These are phyloP conservation scores for Harringtonia aguacate DNA, from an alignment of 2,329 filamentous ascomycete species.

Conservation along the genomic window DNA sequence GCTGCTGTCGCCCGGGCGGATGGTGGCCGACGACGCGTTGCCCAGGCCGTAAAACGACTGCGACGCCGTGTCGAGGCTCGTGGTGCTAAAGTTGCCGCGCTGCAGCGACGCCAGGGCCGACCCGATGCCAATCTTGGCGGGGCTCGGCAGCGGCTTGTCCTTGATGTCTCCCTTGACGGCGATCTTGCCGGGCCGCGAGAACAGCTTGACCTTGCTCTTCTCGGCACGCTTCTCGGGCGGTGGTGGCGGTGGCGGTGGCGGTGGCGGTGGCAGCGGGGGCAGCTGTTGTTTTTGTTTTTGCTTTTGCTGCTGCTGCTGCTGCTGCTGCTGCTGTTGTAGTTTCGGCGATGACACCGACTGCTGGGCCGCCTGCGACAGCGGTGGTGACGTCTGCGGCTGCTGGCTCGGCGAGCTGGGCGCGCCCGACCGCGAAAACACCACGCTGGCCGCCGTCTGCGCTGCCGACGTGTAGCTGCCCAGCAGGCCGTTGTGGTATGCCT, in stretches of 20 bases:
- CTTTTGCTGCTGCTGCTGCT: conserved; percentile 15
- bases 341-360: no score
- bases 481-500: conserved; percentile 50
- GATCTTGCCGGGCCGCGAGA: conserved; percentile 68
- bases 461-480: conserved; percentile 50
- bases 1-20: conserved; percentile 50
- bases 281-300: conserved; percentile 13
- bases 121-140: conserved; percentile 58
- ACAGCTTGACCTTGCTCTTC: conserved; percentile 73
- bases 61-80: conserved; percentile 54
- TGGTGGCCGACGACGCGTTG: conserved; percentile 69
- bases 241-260: conserved; percentile 26
- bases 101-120: conserved; percentile 57
- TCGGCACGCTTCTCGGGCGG: conserved; percentile 53
- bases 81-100: conserved; percentile 59
- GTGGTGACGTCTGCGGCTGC: conserved; percentile 18
- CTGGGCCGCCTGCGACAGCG: conserved; percentile 16
- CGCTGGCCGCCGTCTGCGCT: conserved; percentile 62
- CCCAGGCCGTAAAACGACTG: conserved; percentile 60
- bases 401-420: conserved; percentile 33
- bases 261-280: conserved; percentile 22
- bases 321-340: conserved; percentile 10
- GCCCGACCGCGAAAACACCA: conserved; percentile 58
- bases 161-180: conserved; percentile 57
- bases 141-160: conserved; percentile 59